These are phyloP conservation scores for Lactifluus echinatus DNA, from an alignment of 768 basidiomycete species.

Conservation along the genomic window DNA sequence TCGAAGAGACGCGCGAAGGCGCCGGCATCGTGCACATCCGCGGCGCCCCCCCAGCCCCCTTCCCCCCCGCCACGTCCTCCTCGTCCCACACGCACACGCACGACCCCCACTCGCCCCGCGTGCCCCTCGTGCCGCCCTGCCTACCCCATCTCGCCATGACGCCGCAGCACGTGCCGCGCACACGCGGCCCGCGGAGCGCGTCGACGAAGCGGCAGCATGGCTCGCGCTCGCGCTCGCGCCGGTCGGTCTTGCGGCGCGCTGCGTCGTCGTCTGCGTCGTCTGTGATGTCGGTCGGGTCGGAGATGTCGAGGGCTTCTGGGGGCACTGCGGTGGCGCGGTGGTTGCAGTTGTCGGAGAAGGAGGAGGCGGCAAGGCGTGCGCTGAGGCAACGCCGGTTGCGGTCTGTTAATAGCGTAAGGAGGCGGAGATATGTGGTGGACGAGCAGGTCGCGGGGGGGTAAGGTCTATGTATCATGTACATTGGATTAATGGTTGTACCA, in stretches of 20 bases:
- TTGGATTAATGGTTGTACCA: too few relatives aligned
- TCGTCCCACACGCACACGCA: not conserved
- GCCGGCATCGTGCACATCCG: conserved; percentile 33
- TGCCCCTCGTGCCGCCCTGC: conserved; percentile 3
- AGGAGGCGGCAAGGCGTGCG: conserved; percentile 16
- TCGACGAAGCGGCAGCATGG: conserved; percentile 7
- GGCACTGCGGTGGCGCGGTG: not conserved
- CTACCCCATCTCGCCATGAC: not conserved
- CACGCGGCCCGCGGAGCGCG: not conserved
- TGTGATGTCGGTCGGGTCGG: conserved; percentile 17
- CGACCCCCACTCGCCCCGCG: not conserved
- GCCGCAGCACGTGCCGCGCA: conserved; percentile 4
- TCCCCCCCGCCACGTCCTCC: not conserved
- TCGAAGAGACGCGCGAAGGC: conserved; percentile 35
- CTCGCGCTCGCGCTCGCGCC: not conserved
- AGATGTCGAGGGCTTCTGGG: conserved; percentile 17
- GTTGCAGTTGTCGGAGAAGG: conserved; percentile 15
- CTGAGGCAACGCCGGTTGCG: conserved; percentile 11
- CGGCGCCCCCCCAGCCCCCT: conserved; percentile 8
- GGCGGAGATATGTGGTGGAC: not conserved
- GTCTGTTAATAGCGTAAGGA: not conserved
- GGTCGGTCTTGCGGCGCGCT: not conserved
- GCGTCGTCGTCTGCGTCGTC: conserved; percentile 8
- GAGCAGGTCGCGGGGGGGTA: too few relatives aligned
- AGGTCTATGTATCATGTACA: too few relatives aligned